Evolutionary conservation across 805 yeast genomes (phyloP).

Genomic region (Zygosaccharomyces bisporus): DNA sequence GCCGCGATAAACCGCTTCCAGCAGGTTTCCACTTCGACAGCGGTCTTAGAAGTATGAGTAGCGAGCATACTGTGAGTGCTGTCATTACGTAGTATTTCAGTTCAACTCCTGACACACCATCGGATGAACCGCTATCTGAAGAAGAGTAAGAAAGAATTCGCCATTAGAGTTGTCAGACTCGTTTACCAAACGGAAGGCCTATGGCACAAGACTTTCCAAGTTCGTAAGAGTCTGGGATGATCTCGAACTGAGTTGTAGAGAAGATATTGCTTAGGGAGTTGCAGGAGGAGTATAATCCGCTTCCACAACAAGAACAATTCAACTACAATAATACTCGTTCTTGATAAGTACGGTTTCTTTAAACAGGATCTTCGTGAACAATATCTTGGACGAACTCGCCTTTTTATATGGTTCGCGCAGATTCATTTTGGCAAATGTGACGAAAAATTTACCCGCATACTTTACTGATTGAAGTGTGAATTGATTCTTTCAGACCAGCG

Average conservation of each 20-base stretch:
- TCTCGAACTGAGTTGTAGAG: conserved; percentile 41
- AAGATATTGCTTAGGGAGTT: conserved; percentile 32
- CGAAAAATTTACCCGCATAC: conserved; percentile 7
- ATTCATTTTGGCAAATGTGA: neutral
- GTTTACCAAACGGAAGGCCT: conserved; percentile 25
- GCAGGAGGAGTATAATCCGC: conserved; percentile 1
- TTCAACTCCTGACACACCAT: no score
- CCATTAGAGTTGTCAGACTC: conserved; percentile 21
- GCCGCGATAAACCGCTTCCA: no score
- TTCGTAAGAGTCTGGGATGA: conserved; percentile 17
- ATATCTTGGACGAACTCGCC: neutral
- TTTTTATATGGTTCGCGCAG: neutral
- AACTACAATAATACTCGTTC: conserved; percentile 40
- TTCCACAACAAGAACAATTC: conserved; percentile 28
- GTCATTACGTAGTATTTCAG: no score
- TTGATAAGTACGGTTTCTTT: conserved; percentile 32
- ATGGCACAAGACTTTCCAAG: conserved; percentile 10
- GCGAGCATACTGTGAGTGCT: no score
- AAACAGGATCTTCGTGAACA: neutral
- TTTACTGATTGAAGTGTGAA: neutral
- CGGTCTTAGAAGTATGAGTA: no score
- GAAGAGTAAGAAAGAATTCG: no score
- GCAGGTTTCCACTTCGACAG: no score
- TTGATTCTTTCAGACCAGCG: neutral
- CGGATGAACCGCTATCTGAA: no score